These are phyloP conservation scores for Penicillium brasilianum DNA, from an alignment of 2,329 filamentous ascomycete species.

Conservation along the genomic window DNA sequence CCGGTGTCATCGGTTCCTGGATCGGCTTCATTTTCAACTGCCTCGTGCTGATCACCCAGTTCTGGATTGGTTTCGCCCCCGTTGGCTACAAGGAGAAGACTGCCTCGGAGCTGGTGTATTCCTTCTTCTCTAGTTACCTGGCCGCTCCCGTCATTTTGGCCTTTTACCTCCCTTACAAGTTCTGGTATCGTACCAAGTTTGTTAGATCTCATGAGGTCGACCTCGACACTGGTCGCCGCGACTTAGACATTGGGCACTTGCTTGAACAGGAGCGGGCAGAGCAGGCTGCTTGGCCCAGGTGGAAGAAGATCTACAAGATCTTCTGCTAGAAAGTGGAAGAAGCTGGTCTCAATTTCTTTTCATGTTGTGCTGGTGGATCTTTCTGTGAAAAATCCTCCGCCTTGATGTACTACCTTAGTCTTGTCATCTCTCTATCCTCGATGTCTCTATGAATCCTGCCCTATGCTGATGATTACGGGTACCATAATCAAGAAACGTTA, in stretches of 20 bases:
- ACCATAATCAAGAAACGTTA: conserved; percentile 15
- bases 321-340: conserved; percentile 60
- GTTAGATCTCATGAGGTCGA: conserved; percentile 79
- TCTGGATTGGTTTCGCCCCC: conserved; percentile 85
- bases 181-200: conserved; percentile 71
- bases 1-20: conserved; percentile 80
- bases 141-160: conserved; percentile 61
- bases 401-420: conserved; percentile 10
- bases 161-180: conserved; percentile 75
- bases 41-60: conserved; percentile 79
- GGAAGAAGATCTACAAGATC: conserved; percentile 77
- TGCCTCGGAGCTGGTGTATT: conserved; percentile 57
- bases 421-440: conserved; percentile 3
- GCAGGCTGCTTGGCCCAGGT: conserved; percentile 70
- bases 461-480: conserved; percentile 13
- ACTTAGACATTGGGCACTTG: conserved; percentile 79
- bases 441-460: conserved; percentile 17
- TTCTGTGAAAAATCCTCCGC: background rate
- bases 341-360: background rate
- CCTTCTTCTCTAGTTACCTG: conserved; percentile 71
- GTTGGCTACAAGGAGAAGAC: conserved; percentile 61
- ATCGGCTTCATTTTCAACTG: conserved; percentile 76
- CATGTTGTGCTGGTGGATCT: conserved; percentile 1
- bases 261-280: conserved; percentile 81
- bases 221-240: conserved; percentile 79